phyloP scores from a whole-genome alignment of 2,329 filamentous ascomycete species.

The Sarocladium kiliense region DNA sequence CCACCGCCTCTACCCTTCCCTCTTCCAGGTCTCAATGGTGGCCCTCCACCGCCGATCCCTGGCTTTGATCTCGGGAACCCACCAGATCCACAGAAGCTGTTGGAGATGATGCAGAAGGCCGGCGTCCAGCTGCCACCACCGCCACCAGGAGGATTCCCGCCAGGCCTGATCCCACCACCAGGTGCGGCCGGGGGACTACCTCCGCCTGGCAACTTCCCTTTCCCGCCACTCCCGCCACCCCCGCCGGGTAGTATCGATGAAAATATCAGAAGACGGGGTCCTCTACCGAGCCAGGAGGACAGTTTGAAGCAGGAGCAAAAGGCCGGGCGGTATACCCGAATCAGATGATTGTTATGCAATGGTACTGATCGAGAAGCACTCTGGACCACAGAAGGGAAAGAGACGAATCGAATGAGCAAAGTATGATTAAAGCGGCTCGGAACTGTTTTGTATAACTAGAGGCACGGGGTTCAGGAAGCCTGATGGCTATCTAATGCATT shows the following conservation, averaged over 20 bases:
- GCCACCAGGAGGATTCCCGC: constrained; percentile 27
- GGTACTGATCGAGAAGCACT: too few relatives aligned
- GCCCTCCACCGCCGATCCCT: constrained; percentile 44
- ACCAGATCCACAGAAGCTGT: constrained; percentile 54
- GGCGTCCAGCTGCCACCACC: constrained; percentile 53
- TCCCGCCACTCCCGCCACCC: constrained; percentile 32
- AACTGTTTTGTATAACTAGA: constrained; percentile 1
- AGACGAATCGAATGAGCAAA: too few relatives aligned
- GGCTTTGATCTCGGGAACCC: constrained; percentile 56
- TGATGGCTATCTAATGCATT: neutral
- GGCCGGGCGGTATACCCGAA: constrained; percentile 54
- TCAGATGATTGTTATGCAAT: constrained; percentile 33
- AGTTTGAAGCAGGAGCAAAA: constrained; percentile 74
- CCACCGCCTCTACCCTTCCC: constrained; percentile 46
- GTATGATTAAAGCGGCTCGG: too few relatives aligned
- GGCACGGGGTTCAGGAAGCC: neutral
- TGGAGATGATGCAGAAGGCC: constrained; percentile 61
- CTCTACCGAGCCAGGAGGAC: constrained; percentile 78
- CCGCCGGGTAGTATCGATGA: constrained; percentile 26
- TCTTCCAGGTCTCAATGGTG: constrained; percentile 42
- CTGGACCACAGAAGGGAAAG: too few relatives aligned
- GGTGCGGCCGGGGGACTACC: constrained; percentile 24
- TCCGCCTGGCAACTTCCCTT: constrained; percentile 25
- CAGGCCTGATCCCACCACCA: constrained; percentile 33
- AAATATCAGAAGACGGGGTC: constrained; percentile 49